Evolutionary conservation across 768 basidiomycete species (phyloP), one percentile per base, ranked within the genome.

Genomic region (Daedalea quercina): DNA sequence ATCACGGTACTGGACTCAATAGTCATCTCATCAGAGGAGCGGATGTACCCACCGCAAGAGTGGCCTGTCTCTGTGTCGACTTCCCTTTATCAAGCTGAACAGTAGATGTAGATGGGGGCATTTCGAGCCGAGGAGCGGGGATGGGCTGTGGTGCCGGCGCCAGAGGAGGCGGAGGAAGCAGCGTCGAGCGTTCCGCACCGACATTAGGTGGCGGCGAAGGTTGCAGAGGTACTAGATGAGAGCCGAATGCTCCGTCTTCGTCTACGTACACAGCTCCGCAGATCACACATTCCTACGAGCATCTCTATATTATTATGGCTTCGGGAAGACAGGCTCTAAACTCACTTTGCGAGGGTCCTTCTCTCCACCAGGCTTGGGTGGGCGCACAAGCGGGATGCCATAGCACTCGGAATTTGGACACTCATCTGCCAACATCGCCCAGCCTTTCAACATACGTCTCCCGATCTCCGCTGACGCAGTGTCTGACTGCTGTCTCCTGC

Each of bases 351-450:
- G 73, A 19, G 81, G 81, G 68, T 86, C 79, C 59, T 79, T 80
- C 54, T 74, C 78, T 17, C 75, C 75, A 4, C 79, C 78, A 15
- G 72, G 58, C 64, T 79, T 87, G 19, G 89, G 87, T 35, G 85
- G 85, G 47, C 90, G 74, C 54, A 93, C 85, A 13, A 94, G 79
- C n/a, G 91, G 92, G 6, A 92, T 73, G 12, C 90, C 90, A 67
- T 81, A 85, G 63, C 92, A 94, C 22, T 69, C 65, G 3, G 64
- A 58, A 59, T 80, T 85, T 0, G 81, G 80, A 62, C 92, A 94
- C 69, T 91, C 89, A 34, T 93, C 89, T 22, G 77, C 88, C n/a
- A 94, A 74, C 87, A 94, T 89, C 0, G 91, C 82, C 88, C 89
- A 94, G 37, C 87, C 91, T 60, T 81, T 82, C 44, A 94, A 69